Conservation (phyloP, 352 stramenopile species). For the Pythium monospermum region DNA sequence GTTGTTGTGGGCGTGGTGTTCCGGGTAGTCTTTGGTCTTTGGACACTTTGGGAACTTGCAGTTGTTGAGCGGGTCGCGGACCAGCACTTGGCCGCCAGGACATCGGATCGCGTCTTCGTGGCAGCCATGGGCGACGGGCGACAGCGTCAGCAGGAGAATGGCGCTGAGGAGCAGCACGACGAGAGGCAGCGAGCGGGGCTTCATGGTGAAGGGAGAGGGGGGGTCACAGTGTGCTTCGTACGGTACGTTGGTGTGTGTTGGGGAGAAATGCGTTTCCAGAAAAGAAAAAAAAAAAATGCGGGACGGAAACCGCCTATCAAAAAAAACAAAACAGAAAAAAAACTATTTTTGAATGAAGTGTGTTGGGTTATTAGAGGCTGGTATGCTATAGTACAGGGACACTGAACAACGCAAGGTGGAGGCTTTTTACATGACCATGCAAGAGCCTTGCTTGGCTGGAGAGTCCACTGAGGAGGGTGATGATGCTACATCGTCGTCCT, state of each 20-base stretch:
- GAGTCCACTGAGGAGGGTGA: neutral
- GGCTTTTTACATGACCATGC: slow-evolving; percentile 13
- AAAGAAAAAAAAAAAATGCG: too few species aligned
- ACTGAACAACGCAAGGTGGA: neutral
- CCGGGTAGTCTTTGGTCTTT: too few species aligned
- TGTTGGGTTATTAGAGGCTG: neutral
- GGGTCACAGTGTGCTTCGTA: too few species aligned
- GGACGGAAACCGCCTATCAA: too few species aligned
- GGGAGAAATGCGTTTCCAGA: too few species aligned
- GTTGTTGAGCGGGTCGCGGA: slow-evolving; percentile 25
- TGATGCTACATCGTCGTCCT: neutral
- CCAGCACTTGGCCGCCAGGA: slow-evolving; percentile 9
- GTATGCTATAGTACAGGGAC: slow-evolving; percentile 10
- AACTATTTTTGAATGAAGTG: neutral
- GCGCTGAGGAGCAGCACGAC: neutral
- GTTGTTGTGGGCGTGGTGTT: too few species aligned
- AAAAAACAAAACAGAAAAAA: too few species aligned
- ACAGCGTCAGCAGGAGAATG: neutral
- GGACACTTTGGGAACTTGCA: slow-evolving; percentile 28
- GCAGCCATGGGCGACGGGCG: slow-evolving; percentile 9
- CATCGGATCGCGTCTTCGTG: slow-evolving; percentile 36
- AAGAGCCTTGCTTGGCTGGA: slow-evolving; percentile 12
- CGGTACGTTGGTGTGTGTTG: too few species aligned
- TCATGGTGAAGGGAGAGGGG: neutral
- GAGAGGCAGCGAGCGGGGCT: neutral